phyloP scores from a whole-genome alignment of 768 basidiomycete species.

The Boletus tylopilopsis region DNA sequence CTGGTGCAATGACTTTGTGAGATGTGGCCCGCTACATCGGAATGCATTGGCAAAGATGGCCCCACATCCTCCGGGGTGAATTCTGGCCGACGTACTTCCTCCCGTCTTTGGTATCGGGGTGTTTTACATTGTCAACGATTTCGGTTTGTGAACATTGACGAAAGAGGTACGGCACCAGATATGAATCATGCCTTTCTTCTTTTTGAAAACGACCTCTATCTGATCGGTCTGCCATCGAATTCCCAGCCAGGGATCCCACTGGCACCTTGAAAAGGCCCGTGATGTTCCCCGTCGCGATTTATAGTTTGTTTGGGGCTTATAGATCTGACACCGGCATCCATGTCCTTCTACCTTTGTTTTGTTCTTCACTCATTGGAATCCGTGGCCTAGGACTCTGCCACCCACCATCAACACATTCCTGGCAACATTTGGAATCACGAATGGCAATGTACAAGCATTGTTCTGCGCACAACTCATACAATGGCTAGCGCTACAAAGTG shows the following conservation, averaged over 20 bases:
- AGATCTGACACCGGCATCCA: conserved; percentile 37
- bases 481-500: conserved; percentile 29
- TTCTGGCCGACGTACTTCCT: conserved; percentile 38
- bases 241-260: too few species aligned
- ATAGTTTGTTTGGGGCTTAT: conserved; percentile 39
- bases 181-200: conserved; percentile 6
- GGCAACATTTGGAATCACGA: conserved; percentile 15
- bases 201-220: conserved; percentile 12
- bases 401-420: conserved; percentile 38
- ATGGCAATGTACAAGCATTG: background rate
- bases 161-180: conserved; percentile 28
- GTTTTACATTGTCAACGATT: conserved; percentile 9
- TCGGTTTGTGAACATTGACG: conserved; percentile 22
- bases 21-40: conserved; percentile 54
- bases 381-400: conserved; percentile 44
- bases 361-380: conserved; percentile 38
- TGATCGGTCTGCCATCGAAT: conserved; percentile 2
- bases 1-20: too few species aligned
- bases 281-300: conserved; percentile 40
- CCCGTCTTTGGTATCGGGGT: conserved; percentile 27
- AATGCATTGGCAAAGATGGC: conserved; percentile 52
- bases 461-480: background rate
- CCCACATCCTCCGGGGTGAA: conserved; percentile 39
- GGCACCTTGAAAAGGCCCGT: conserved; percentile 32
- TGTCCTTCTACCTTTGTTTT: conserved; percentile 44